A percentile compares a stretch with the other conserved stretches of the same genome.
phyloP scores from a whole-genome alignment of 208 protist species.

The Balamuthia mandrillaris region DNA sequence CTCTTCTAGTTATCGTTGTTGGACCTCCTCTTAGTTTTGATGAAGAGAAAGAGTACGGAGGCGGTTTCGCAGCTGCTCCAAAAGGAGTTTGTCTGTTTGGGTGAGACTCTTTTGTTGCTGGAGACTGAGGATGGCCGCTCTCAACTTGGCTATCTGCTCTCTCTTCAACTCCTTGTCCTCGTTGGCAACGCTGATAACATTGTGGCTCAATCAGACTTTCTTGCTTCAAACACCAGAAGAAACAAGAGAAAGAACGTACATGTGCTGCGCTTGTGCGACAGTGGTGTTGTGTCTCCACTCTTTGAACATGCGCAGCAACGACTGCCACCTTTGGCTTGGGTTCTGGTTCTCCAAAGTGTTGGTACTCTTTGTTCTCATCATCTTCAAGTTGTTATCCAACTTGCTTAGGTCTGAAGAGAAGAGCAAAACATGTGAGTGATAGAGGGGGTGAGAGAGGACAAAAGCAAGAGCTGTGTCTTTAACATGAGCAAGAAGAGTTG shows the following conservation, averaged over 20 bases:
- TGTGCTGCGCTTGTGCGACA: not conserved
- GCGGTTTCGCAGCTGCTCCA: not conserved
- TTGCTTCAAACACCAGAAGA: not conserved
- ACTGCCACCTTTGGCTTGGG: conserved; percentile 4
- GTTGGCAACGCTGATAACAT: not conserved
- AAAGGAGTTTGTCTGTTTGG: not conserved
- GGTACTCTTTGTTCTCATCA: conserved; percentile 3
- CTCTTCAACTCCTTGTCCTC: conserved; percentile 10
- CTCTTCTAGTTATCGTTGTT: no score
- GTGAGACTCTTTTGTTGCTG: conserved; percentile 6
- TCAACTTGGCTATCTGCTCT: conserved; percentile 23
- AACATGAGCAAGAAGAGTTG: no score
- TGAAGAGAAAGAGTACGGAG: conserved; percentile 3
- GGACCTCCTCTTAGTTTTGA: no score
- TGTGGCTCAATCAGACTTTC: no score
- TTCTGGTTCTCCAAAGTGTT: conserved; percentile 19
- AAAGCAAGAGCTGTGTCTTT: no score
- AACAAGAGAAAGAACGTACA: not conserved
- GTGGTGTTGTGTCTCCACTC: conserved; percentile 19
- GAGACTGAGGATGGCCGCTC: not conserved
- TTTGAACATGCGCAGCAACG: conserved; percentile 15
- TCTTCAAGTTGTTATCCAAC: conserved; percentile 17
- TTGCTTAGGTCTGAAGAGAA: no score
- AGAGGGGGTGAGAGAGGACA: no score
- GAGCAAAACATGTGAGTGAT: no score